Evolutionary conservation across 306 rosid genomes (phyloP).

Genomic region (Luffa acutangula): DNA sequence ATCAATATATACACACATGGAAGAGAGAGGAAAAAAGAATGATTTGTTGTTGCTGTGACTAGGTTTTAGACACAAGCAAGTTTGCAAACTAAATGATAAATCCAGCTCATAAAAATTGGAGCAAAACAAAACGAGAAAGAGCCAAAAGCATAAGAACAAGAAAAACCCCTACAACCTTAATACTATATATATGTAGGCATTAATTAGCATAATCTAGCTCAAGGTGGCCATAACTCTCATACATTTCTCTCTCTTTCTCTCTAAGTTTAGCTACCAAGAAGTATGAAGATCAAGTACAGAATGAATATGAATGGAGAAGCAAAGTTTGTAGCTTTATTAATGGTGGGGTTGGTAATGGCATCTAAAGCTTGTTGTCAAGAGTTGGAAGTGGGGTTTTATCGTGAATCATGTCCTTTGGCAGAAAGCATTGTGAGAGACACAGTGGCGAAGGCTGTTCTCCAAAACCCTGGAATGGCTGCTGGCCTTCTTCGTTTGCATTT

Average conservation of each 20-base stretch:
- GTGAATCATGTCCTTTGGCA: background rate
- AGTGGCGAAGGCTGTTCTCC: background rate
- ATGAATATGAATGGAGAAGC: background rate
- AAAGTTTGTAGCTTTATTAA: background rate
- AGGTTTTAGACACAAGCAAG: too few species aligned
- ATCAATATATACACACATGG: too few species aligned
- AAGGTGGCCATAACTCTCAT: background rate
- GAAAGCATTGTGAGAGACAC: background rate
- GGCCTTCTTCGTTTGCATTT: background rate
- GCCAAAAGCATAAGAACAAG: background rate
- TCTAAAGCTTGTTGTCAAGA: background rate
- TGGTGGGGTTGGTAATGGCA: background rate
- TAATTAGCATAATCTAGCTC: background rate
- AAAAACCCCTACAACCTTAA: background rate
- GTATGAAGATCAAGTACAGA: background rate
- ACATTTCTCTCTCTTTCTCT: background rate
- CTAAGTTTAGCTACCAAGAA: background rate
- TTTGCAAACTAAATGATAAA: background rate
- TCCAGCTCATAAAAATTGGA: background rate
- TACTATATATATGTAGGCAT: background rate
- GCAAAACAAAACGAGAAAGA: background rate
- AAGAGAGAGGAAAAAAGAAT: too few species aligned
- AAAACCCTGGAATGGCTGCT: background rate
- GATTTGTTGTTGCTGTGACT: too few species aligned
- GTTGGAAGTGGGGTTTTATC: background rate